phyloP scores from a whole-genome alignment of 1,284 basidiomycete genomes.

The Heliocybe sulcata region DNA sequence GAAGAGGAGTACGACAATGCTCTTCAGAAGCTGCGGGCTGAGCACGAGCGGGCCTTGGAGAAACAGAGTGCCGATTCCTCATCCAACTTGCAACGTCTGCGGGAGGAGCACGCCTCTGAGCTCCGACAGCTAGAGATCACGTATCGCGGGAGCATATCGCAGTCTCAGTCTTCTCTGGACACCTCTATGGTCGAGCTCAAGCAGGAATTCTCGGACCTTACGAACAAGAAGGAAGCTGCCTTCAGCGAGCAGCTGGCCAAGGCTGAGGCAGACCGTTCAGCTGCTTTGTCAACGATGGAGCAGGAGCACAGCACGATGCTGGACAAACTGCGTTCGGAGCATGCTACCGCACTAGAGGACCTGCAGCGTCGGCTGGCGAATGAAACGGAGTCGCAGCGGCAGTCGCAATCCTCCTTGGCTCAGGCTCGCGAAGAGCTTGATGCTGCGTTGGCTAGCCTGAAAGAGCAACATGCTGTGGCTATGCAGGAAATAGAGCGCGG shows the following conservation, averaged over 20 bases:
- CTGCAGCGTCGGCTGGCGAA: constrained; percentile 42
- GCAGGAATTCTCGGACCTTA: constrained; percentile 59
- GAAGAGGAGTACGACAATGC: constrained; percentile 78
- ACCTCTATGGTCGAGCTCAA: constrained; percentile 54
- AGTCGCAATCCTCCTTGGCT: constrained; percentile 28
- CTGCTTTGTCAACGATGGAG: constrained; percentile 43
- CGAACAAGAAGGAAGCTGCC: constrained; percentile 54
- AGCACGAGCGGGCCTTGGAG: constrained; percentile 58
- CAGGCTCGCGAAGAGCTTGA: constrained; percentile 44
- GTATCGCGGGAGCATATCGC: constrained; percentile 64
- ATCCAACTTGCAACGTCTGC: constrained; percentile 54
- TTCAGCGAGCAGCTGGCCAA: constrained; percentile 57
- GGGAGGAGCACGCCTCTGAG: constrained; percentile 63
- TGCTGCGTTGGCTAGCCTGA: constrained; percentile 34
- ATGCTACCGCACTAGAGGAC: constrained; percentile 30
- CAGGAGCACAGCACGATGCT: constrained; percentile 46
- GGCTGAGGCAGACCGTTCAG: constrained; percentile 53
- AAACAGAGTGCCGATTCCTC: constrained; percentile 53
- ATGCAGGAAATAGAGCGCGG: constrained; percentile 46
- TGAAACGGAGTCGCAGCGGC: constrained; percentile 44
- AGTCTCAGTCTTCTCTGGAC: constrained; percentile 62
- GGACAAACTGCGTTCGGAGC: constrained; percentile 33
- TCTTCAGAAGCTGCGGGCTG: constrained; percentile 60
- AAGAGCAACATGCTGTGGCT: constrained; percentile 48
- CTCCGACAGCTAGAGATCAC: constrained; percentile 66